Conservation (phyloP, 2,329 filamentous ascomycete species). For the Fusarium anthophilum region DNA sequence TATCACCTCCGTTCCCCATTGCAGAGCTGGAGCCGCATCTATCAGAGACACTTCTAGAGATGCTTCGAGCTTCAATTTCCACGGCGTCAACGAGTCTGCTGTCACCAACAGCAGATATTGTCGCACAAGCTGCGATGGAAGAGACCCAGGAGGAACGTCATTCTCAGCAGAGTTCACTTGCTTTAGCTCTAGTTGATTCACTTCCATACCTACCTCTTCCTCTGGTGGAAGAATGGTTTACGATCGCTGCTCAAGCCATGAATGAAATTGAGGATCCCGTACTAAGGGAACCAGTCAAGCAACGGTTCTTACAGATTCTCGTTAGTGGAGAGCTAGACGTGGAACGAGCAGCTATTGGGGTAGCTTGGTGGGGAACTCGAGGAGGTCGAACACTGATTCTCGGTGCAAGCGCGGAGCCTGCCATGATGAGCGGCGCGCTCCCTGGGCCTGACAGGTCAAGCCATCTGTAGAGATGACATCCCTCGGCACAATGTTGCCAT, state of each 20-base stretch:
- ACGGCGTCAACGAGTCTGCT: conserved; percentile 58
- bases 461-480: conserved; percentile 47
- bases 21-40: conserved; percentile 78
- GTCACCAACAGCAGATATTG: conserved; percentile 51
- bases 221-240: conserved; percentile 83
- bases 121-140: conserved; percentile 44
- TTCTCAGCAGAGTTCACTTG: conserved; percentile 83
- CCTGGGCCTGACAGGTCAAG: conserved; percentile 46
- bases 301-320: conserved; percentile 81
- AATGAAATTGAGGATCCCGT: conserved; percentile 68
- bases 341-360: conserved; percentile 79
- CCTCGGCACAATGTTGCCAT: background rate
- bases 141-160: conserved; percentile 49
- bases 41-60: conserved; percentile 83
- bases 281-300: conserved; percentile 72
- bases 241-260: conserved; percentile 73
- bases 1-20: conserved; percentile 81
- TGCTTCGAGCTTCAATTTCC: conserved; percentile 71
- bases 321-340: conserved; percentile 89
- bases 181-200: conserved; percentile 81
- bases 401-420: conserved; percentile 34
- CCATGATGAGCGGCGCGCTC: conserved; percentile 67
- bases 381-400: conserved; percentile 64
- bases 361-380: conserved; percentile 83
- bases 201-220: conserved; percentile 76